phyloP scores from a whole-genome alignment of 768 basidiomycete species.

The Tulasnella sp. region DNA sequence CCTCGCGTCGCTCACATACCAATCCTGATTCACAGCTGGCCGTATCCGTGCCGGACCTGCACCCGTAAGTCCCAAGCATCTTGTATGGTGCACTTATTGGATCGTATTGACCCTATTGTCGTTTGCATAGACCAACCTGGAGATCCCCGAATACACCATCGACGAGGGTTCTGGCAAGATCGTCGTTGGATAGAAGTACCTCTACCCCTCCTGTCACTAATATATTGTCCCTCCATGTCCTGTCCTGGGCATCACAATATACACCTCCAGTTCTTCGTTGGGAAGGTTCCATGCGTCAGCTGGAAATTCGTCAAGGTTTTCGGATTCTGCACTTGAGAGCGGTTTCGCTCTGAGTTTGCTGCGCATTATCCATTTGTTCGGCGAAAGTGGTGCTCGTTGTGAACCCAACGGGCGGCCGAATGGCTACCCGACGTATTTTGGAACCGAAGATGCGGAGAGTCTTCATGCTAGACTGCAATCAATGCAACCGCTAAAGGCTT shows the following conservation, averaged over 20 bases:
- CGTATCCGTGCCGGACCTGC: conserved; percentile 95
- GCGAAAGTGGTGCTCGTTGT: too few relatives aligned
- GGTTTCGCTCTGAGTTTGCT: too few relatives aligned
- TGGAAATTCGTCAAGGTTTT: too few relatives aligned
- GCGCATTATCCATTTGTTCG: too few relatives aligned
- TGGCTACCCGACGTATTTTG: too few relatives aligned
- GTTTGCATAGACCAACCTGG: conserved; percentile 72
- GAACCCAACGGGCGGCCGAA: too few relatives aligned
- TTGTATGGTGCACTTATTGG: not conserved
- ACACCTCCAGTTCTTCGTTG: not conserved
- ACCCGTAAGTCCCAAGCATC: conserved; percentile 50
- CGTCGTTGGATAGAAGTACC: conserved; percentile 57
- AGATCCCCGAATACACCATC: conserved; percentile 84
- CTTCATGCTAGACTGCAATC: too few relatives aligned
- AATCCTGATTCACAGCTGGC: conserved; percentile 50
- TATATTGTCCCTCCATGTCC: not conserved
- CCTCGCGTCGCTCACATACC: conserved; percentile 9
- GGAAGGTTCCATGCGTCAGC: too few relatives aligned
- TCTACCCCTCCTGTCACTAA: not conserved
- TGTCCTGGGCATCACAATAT: not conserved
- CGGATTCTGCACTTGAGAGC: too few relatives aligned
- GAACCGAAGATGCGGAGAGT: too few relatives aligned
- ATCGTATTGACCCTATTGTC: conserved; percentile 16
- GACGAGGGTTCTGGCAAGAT: conserved; percentile 82
- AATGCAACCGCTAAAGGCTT: too few relatives aligned